Evolutionary conservation across 305 asterid species (phyloP), one percentile per base, ranked within the genome.

Genomic region (Solanum hybrid): DNA sequence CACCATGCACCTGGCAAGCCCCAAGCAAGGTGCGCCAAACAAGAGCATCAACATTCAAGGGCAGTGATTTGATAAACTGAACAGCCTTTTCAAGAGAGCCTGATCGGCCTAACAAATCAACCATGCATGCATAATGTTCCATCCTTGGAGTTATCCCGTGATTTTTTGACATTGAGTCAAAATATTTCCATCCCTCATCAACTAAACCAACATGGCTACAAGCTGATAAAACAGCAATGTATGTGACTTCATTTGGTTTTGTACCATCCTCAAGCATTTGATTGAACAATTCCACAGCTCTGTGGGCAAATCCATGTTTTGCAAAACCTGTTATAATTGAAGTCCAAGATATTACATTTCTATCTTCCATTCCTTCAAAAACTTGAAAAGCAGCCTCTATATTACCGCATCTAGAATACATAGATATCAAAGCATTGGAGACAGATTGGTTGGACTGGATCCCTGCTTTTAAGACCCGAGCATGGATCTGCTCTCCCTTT

Each of bases 81-180:
- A 93, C 78, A 22, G 98, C 98, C 90, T 91, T 90, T 31, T 93
- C 94, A 14, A 97, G 92, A 90, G 5, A 86, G 13, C 98, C 98
- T 2, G 95, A 92, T 90, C 99, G 92, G 82, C 98, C 97, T 86
- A 96, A 90, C 87, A 95, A 80, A 91, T 97, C 99, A 89, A 96
- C 99, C 96, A 97, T 94, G 90, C 99, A 96, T 2, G 98, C 97
- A 86, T 95, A 96, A 82, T 96, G 99, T 89, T 96, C 99, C 97
- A 96, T 96, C 89, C 95, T 94, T 13, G 98, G 99, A 86, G 87
- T 92, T 87, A 95, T 93, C n/a, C 96, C 92, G 11, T 95, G 97
- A 37, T 94, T 92, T 67, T 75, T 91, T 82, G 87, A 87, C 99
- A 96, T 97, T 8, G 93, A 91, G 24, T 92, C 76, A 42, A 96